Conservation (phyloP, 2,329 filamentous ascomycete species). For the Fusarium pseudoanthophilum region DNA sequence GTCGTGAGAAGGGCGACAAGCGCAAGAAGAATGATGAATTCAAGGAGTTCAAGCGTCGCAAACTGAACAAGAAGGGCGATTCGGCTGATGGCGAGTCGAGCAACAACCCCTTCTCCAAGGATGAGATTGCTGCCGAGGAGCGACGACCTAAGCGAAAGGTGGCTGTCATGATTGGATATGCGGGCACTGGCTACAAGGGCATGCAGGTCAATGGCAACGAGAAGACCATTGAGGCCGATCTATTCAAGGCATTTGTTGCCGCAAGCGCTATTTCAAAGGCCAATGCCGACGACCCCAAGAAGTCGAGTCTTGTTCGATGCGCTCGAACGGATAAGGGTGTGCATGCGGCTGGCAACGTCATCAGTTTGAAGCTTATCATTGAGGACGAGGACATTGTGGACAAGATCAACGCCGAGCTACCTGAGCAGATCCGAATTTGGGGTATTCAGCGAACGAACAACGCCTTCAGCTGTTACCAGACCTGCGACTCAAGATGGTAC, state of each 20-base stretch:
- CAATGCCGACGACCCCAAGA: conserved; percentile 96
- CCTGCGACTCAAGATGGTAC: conserved; percentile 95
- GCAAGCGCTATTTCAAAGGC: conserved; percentile 96
- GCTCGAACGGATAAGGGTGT: conserved; percentile 98
- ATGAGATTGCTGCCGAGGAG: conserved; percentile 88
- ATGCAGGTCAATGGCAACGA: conserved; percentile 89
- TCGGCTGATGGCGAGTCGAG: conserved; percentile 43
- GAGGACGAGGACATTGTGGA: conserved; percentile 88
- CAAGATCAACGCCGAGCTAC: conserved; percentile 89
- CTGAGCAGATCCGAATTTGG: conserved; percentile 93
- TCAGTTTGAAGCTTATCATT: conserved; percentile 94
- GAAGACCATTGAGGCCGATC: conserved; percentile 94
- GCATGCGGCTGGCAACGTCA: conserved; percentile 93
- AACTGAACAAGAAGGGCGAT: conserved; percentile 52
- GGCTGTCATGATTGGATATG: conserved; percentile 94
- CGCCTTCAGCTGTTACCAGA: conserved; percentile 92
- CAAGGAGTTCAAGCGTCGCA: conserved; percentile 56
- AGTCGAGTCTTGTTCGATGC: conserved; percentile 92
- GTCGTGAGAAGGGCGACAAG: conserved; percentile 53
- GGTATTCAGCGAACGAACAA: conserved; percentile 90
- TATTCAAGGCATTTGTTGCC: conserved; percentile 90
- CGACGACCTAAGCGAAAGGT: conserved; percentile 95
- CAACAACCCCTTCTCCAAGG: conserved; percentile 68
- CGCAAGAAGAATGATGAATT: conserved; percentile 54
- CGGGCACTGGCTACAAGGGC: conserved; percentile 94